These are phyloP conservation scores for Penicillium alfredii DNA, from an alignment of 495 filamentous ascomycete species.

Conservation along the genomic window DNA sequence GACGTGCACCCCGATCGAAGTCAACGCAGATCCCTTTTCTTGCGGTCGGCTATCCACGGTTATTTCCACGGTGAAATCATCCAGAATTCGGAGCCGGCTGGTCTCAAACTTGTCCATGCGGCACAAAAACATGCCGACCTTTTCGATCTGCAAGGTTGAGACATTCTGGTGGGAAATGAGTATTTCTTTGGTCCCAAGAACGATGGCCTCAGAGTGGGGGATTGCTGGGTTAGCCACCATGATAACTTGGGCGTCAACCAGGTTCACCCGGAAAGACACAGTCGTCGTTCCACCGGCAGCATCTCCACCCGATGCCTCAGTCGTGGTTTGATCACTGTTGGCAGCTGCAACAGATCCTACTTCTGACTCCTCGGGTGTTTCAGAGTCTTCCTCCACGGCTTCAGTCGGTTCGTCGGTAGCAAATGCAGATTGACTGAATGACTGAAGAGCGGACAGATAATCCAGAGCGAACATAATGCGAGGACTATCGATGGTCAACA, in stretches of 20 bases:
- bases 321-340: slow-evolving; percentile 26
- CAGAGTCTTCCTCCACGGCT: slow-evolving; percentile 48
- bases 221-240: slow-evolving; percentile 90
- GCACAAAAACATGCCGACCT: slow-evolving; percentile 97
- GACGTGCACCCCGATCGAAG: slow-evolving; percentile 77
- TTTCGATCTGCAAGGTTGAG: slow-evolving; percentile 80
- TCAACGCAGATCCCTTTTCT: slow-evolving; percentile 59
- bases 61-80: slow-evolving; percentile 88
- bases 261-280: slow-evolving; percentile 84
- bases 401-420: slow-evolving; percentile 47
- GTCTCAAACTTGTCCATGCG: slow-evolving; percentile 96
- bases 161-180: slow-evolving; percentile 91
- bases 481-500: slow-evolving; percentile 93
- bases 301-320: slow-evolving; percentile 19
- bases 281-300: slow-evolving; percentile 51
- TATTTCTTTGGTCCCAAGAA: slow-evolving; percentile 89
- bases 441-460: slow-evolving; percentile 84
- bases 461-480: slow-evolving; percentile 91
- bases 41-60: slow-evolving; percentile 74
- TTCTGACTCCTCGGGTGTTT: slow-evolving; percentile 54
- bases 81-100: slow-evolving; percentile 78
- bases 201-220: slow-evolving; percentile 87
- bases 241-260: slow-evolving; percentile 94
- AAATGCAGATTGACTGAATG: slow-evolving; percentile 67
- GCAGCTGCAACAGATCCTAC: slow-evolving; percentile 47